Evolutionary conservation across 2,329 filamentous ascomycete genomes (phyloP), one percentile per base, ranked within the genome.

Genomic region (Aspergillus versicolor): DNA sequence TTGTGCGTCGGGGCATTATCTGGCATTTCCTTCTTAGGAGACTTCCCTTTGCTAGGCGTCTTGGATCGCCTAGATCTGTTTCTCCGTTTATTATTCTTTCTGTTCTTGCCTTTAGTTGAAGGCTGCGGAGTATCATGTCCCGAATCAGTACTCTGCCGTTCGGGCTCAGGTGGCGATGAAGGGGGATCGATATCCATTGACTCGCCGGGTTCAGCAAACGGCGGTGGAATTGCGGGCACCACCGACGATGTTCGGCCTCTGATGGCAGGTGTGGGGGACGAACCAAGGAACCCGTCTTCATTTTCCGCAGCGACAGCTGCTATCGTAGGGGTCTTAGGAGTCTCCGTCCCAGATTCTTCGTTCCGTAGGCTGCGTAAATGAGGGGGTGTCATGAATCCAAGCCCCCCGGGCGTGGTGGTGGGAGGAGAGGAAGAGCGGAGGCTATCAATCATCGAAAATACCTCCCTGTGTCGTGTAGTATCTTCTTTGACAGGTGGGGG

Each of bases 381-480:
- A 2, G 65, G 64, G 12, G 70, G 71, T 4, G 70, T 72, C 37
- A 66, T 63, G 40, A 68, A 66, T 37, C 63, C 68, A 27, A 63
- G 49, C 58, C 64, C 55, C 57, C 60, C 65, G 57, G 67, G 65
- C 52, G 71, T 61, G 63, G 70, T 52, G 4, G 60, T 59, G 5
- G 67, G 64, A 2, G 66, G 64, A 3, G 73, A 73, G 12, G 72
- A 73, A 13, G 86, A 87, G 30, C 80, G 80, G 24, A 92, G 79
- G 19, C 88, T 84, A 1, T 88, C 81, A 63, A 92, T 93, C 60
- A 93, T 78, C 0, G 81, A 81, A 5, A 84, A 82, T 22, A 82
- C 83, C 61, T 88, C 85, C 8, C 74, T 73, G 45, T 81, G 81
- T 69, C 95, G 91, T 49, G 87, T 75, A 64, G 94, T 91, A 0